These are phyloP conservation scores for Aristolochia fimbriata DNA, from an alignment of 164 flowering plant genomes.

Conservation along the genomic window DNA sequence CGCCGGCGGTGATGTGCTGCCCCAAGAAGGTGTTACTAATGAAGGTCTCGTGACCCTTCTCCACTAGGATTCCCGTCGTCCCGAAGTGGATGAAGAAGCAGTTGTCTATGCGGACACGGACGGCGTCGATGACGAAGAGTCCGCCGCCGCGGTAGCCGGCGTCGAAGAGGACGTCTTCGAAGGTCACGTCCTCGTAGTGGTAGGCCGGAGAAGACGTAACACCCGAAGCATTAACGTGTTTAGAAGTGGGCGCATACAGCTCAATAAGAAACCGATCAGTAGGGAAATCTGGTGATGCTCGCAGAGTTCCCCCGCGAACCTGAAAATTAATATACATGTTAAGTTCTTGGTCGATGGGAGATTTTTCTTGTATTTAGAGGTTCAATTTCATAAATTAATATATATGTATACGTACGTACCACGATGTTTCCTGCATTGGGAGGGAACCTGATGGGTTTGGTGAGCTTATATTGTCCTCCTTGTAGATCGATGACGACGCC, in stretches of 20 bases:
- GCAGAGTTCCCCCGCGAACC: slow-evolving; percentile 13
- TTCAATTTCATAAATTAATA: too few species aligned
- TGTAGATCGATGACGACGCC: slow-evolving; percentile 10
- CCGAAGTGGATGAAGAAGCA: slow-evolving; percentile 70
- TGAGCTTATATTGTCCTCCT: slow-evolving; percentile 11
- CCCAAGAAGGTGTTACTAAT: slow-evolving; percentile 77
- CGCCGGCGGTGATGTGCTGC: slow-evolving; percentile 78
- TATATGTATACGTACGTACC: slow-evolving; percentile 2
- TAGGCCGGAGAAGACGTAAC: slow-evolving; percentile 5
- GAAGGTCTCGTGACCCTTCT: slow-evolving; percentile 72
- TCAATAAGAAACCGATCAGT: slow-evolving; percentile 8
- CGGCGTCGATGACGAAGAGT: slow-evolving; percentile 45
- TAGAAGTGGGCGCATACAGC: slow-evolving; percentile 1
- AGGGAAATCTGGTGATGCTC: slow-evolving; percentile 12
- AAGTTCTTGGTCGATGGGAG: too few species aligned
- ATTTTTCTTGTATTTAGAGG: too few species aligned
- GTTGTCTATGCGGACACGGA: slow-evolving; percentile 66
- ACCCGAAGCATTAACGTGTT: background rate
- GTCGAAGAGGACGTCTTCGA: slow-evolving; percentile 61
- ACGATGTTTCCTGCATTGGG: slow-evolving; percentile 7
- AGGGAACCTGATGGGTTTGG: slow-evolving; percentile 8
- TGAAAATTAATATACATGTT: background rate
- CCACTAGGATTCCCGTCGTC: slow-evolving; percentile 47
- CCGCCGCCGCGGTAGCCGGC: slow-evolving; percentile 66
- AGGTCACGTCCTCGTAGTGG: slow-evolving; percentile 51